A percentile compares a stretch with the other conserved stretches of the same genome.
phyloP scores from a whole-genome alignment of 139 green algal genomes.

The Volvox reticuliferus region DNA sequence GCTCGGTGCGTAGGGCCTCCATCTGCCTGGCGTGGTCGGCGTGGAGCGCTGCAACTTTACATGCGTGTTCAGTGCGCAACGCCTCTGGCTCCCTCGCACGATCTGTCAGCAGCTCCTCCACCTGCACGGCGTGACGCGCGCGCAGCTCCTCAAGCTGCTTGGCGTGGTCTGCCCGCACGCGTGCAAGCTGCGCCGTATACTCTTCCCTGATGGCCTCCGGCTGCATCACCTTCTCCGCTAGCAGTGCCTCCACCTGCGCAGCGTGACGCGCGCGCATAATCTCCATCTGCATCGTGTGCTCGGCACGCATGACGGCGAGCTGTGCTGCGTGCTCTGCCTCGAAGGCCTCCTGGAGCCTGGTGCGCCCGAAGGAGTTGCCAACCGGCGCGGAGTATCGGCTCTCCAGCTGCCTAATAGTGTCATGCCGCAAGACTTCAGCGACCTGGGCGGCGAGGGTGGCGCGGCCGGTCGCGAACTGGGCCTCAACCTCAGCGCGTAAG shows the following conservation, averaged over 20 bases:
- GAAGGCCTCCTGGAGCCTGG: neutral
- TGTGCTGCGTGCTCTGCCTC: constrained; percentile 6
- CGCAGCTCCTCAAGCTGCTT: neutral
- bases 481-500: neutral
- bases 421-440: neutral
- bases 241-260: neutral
- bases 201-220: constrained; percentile 10
- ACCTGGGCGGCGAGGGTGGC: neutral
- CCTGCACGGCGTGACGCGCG: neutral
- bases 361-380: neutral
- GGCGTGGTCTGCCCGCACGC: neutral
- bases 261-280: neutral
- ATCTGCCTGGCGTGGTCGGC: neutral
- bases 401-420: neutral
- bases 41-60: neutral
- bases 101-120: neutral
- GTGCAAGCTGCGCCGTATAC: neutral
- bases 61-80: neutral
- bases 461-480: neutral
- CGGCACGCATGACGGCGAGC: neutral
- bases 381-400: neutral
- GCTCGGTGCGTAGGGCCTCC: neutral
- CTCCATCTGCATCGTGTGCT: constrained; percentile 3
- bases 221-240: neutral
- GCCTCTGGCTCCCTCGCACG: neutral